phyloP scores from a whole-genome alignment of 2,329 filamentous ascomycete genomes.

The Scedosporium minutisporum region DNA sequence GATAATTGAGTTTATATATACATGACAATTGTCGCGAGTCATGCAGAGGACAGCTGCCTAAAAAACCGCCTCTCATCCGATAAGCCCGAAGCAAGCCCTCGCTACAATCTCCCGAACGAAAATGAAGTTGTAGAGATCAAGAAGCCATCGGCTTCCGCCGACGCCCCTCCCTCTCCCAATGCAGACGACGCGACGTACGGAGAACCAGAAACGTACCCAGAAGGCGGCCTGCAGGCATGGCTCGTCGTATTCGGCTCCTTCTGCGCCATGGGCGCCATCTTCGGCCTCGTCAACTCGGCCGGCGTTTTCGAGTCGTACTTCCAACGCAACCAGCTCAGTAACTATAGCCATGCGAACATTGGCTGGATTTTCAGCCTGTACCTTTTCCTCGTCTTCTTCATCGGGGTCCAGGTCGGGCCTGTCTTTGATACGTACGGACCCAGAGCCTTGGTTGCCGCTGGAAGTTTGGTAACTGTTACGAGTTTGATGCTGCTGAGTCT shows the following conservation, averaged over 20 bases:
- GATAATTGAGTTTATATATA: too few species aligned
- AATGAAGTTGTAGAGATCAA: neutral
- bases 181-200: neutral
- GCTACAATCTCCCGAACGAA: neutral
- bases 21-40: neutral
- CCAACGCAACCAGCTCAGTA: constrained; percentile 57
- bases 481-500: constrained; percentile 59
- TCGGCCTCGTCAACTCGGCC: constrained; percentile 66
- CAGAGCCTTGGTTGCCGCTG: constrained; percentile 52
- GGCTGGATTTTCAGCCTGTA: constrained; percentile 86
- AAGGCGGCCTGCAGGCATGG: constrained; percentile 65
- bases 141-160: too few species aligned
- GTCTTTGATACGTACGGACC: constrained; percentile 72
- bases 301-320: constrained; percentile 74
- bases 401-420: constrained; percentile 72
- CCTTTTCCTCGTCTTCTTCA: constrained; percentile 71
- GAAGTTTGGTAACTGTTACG: constrained; percentile 51
- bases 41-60: constrained; percentile 9
- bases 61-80: neutral
- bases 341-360: constrained; percentile 56
- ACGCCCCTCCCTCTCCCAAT: too few species aligned
- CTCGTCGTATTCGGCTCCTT: constrained; percentile 71
- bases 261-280: constrained; percentile 57
- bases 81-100: neutral
- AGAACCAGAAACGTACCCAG: constrained; percentile 33